Percentiles rank a stretch among this genome's conserved stretches.
phyloP scores from a whole-genome alignment of 208 protist species.

The Wallacemonas sp. region DNA sequence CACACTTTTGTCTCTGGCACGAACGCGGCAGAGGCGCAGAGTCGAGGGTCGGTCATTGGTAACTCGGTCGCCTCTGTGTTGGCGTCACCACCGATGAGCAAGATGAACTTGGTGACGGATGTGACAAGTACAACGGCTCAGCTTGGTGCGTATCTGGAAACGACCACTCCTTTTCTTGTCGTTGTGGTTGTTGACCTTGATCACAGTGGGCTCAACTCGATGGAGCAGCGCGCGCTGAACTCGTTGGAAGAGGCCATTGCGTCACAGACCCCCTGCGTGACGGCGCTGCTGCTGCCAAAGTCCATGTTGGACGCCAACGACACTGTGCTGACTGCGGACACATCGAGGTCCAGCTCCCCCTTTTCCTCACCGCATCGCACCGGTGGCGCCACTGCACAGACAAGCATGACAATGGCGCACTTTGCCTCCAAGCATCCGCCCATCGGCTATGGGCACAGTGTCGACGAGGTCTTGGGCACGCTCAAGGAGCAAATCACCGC shows the following conservation, averaged over 20 bases:
- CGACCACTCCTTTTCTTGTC: conserved; percentile 23
- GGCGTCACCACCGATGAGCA: conserved; percentile 36
- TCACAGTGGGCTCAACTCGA: conserved; percentile 22
- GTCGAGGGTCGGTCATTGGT: conserved; percentile 29
- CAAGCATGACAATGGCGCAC: not conserved
- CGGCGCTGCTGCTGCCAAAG: not conserved
- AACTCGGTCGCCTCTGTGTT: conserved; percentile 39
- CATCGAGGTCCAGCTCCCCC: conserved; percentile 14
- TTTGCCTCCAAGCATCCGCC: conserved; percentile 13
- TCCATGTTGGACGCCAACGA: not conserved
- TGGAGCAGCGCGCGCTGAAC: conserved; percentile 28
- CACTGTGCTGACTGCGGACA: conserved; percentile 19
- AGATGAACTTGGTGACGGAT: conserved; percentile 36
- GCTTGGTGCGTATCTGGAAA: conserved; percentile 29
- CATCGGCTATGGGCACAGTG: conserved; percentile 26
- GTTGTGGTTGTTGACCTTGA: conserved; percentile 43
- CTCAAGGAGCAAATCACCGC: conserved; percentile 24
- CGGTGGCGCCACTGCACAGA: not conserved
- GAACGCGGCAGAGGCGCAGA: conserved; percentile 13
- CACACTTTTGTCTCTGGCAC: conserved; percentile 35
- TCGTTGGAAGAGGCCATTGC: conserved; percentile 22
- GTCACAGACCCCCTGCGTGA: not conserved
- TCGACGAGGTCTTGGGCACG: conserved; percentile 30
- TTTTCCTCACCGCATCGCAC: not conserved
- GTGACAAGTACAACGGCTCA: conserved; percentile 44